Evolutionary conservation across 257 asterid genomes (phyloP).

Genomic region (Paulownia fortunei): DNA sequence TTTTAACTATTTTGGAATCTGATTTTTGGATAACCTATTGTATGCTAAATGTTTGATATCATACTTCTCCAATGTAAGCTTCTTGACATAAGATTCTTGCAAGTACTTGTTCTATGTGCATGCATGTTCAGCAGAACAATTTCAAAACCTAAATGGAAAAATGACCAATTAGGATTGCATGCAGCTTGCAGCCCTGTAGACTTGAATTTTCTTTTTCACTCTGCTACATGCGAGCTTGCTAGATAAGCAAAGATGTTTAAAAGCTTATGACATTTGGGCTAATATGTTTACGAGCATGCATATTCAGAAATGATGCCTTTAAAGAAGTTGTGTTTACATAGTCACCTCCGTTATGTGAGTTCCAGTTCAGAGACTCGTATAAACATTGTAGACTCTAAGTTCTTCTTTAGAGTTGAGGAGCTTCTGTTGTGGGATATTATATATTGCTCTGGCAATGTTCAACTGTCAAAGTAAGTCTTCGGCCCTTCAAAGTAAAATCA

Average conservation of each 20-base stretch:
- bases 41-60: background rate
- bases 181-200: background rate
- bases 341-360: background rate
- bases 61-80: background rate
- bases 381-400: background rate
- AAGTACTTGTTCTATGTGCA: background rate
- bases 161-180: background rate
- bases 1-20: background rate
- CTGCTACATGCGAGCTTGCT: background rate
- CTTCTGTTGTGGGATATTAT: background rate
- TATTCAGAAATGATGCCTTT: background rate
- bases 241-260: background rate
- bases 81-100: slow-evolving; percentile 10
- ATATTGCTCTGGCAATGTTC: background rate
- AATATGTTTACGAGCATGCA: background rate
- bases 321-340: background rate
- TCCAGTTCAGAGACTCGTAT: background rate
- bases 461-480: background rate
- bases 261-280: background rate
- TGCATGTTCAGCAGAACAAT: background rate
- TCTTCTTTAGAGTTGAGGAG: background rate
- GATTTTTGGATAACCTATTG: background rate
- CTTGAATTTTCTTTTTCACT: background rate
- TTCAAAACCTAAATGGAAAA: background rate
- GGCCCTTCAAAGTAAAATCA: background rate